These are phyloP conservation scores for Colletotrichum shisoi DNA, from an alignment of 2,329 filamentous ascomycete species.

Conservation along the genomic window DNA sequence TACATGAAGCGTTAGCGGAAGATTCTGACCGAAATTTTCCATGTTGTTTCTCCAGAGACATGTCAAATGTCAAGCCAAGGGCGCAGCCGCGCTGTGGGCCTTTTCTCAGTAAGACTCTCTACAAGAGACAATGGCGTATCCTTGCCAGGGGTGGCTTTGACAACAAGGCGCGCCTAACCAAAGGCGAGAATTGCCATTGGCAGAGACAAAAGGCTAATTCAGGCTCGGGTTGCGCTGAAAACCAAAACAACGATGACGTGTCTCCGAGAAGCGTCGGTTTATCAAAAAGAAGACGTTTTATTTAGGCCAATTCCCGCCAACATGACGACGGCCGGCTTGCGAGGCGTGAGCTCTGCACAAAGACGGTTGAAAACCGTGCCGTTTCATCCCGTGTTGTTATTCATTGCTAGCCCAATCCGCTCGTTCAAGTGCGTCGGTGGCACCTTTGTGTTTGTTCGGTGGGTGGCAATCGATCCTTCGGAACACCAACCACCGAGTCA, in stretches of 20 bases:
- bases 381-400: no score
- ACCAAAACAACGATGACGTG: slow-evolving; percentile 22
- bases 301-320: not conserved
- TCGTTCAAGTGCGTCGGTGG: not conserved
- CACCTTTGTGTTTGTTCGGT: not conserved
- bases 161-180: slow-evolving; percentile 20
- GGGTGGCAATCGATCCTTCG: not conserved
- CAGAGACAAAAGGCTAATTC: not conserved
- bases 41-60: not conserved
- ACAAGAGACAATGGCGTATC: not conserved
- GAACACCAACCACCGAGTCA: not conserved
- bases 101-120: no score
- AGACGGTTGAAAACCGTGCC: not conserved
- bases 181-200: slow-evolving; percentile 12
- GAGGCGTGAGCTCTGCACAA: slow-evolving; percentile 9
- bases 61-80: slow-evolving; percentile 27
- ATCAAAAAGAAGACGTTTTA: not conserved
- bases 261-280: slow-evolving; percentile 6
- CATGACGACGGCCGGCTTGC: not conserved
- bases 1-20: no score
- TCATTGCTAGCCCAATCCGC: not conserved
- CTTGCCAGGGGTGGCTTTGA: slow-evolving; percentile 29
- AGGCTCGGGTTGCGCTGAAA: not conserved
- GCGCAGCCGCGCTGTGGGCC: slow-evolving; percentile 16
- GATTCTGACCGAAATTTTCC: no score